These are phyloP conservation scores for Irpex sp. DNA, from an alignment of 1,284 basidiomycete genomes.

Conservation along the genomic window DNA sequence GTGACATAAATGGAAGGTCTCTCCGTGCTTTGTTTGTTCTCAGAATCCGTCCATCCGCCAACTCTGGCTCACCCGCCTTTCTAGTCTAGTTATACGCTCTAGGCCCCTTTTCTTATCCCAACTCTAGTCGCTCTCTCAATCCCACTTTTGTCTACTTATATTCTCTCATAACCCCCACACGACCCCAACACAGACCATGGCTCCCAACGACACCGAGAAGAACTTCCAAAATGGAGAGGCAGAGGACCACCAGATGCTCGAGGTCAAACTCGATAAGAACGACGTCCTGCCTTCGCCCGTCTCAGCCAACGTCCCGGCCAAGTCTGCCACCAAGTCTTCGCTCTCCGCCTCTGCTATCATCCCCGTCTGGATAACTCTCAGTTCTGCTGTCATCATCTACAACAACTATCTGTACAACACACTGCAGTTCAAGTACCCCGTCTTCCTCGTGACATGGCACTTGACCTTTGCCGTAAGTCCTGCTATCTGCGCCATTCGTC, in stretches of 20 bases:
- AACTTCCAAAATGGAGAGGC: conserved; percentile 19
- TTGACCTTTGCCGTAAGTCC: conserved; percentile 72
- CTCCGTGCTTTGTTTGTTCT: not conserved
- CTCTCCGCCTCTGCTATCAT: conserved; percentile 70
- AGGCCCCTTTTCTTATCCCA: conserved; percentile 6
- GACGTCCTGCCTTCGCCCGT: conserved; percentile 49
- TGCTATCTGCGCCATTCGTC: not conserved
- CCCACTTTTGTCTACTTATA: not conserved
- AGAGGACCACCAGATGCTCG: conserved; percentile 25
- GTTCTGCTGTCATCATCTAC: conserved; percentile 92
- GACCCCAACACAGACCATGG: conserved; percentile 2
- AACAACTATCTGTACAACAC: conserved; percentile 92
- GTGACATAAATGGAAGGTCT: not conserved
- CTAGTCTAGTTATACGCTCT: not conserved
- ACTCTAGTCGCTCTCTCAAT: conserved; percentile 15
- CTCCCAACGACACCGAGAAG: conserved; percentile 9
- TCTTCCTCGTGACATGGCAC: conserved; percentile 89
- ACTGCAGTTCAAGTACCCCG: conserved; percentile 81
- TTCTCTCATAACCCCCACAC: conserved; percentile 2
- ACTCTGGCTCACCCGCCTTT: not conserved
- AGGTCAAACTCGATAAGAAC: conserved; percentile 21
- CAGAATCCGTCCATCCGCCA: not conserved
- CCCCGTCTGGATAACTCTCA: conserved; percentile 88
- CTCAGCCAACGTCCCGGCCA: conserved; percentile 36
- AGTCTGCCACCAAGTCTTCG: conserved; percentile 36